phyloP scores from a whole-genome alignment of 177 flowering plant species.

The Vitis hybrid region DNA sequence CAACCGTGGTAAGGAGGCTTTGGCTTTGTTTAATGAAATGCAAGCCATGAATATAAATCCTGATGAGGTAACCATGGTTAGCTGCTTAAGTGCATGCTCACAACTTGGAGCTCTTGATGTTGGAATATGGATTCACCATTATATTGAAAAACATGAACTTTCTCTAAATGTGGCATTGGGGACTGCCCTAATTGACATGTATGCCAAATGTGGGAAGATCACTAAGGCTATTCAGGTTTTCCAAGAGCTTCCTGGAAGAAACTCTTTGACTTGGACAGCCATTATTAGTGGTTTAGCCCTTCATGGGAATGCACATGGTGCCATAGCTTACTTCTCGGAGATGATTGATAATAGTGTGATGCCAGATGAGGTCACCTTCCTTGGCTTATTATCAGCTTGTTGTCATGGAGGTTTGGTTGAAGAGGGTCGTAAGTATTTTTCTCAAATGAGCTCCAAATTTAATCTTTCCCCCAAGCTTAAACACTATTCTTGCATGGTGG shows the following conservation, averaged over 20 bases:
- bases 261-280: conserved; percentile 70
- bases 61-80: conserved; percentile 63
- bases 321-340: conserved; percentile 46
- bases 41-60: conserved; percentile 47
- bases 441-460: conserved; percentile 46
- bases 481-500: conserved; percentile 79
- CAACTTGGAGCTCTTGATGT: conserved; percentile 74
- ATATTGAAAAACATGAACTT: conserved; percentile 45
- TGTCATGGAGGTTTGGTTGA: conserved; percentile 76
- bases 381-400: conserved; percentile 72
- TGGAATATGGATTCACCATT: conserved; percentile 71
- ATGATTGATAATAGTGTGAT: conserved; percentile 48
- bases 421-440: conserved; percentile 52
- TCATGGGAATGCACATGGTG: conserved; percentile 58
- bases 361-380: conserved; percentile 72
- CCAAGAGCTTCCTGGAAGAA: conserved; percentile 42
- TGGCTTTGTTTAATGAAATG: conserved; percentile 66
- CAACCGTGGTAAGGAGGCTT: conserved; percentile 54
- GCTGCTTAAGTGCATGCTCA: conserved; percentile 64
- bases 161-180: conserved; percentile 49
- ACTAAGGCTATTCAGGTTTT: conserved; percentile 55
- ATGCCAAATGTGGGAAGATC: conserved; percentile 78
- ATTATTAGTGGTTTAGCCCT: conserved; percentile 69
- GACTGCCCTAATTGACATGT: conserved; percentile 80
- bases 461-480: conserved; percentile 46